These are phyloP conservation scores for Gentiana straminea DNA, from an alignment of 257 asterid species.

Conservation along the genomic window DNA sequence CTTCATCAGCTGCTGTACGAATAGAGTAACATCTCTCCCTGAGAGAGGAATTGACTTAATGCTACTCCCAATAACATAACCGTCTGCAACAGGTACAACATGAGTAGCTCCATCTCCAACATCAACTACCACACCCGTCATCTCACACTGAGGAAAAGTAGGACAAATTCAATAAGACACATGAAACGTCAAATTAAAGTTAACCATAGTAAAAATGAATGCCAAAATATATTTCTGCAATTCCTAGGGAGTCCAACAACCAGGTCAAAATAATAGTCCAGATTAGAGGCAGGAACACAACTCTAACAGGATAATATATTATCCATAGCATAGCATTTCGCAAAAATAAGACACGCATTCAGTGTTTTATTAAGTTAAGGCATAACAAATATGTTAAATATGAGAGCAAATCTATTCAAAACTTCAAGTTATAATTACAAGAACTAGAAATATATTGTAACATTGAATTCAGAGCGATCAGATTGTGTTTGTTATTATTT, in stretches of 20 bases:
- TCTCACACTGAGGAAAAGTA: constrained; percentile 71
- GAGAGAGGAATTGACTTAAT: constrained; percentile 82
- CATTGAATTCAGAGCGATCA: no score
- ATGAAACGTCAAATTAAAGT: constrained; percentile 7
- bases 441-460: no score
- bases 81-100: constrained; percentile 96
- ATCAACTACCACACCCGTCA: constrained; percentile 97
- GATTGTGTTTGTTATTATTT: no score
- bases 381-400: no score
- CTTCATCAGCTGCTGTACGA: constrained; percentile 84
- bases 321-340: no score
- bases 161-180: constrained; percentile 18
- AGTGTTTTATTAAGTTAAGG: no score
- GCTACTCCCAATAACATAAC: constrained; percentile 97
- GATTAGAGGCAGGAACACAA: no score
- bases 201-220: not conserved
- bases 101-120: constrained; percentile 98
- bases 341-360: no score
- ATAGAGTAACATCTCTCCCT: constrained; percentile 80
- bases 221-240: not conserved
- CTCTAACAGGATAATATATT: no score
- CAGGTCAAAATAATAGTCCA: not conserved
- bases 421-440: no score
- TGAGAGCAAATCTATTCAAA: no score
- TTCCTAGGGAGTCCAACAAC: not conserved